These are phyloP conservation scores for Berberis thunbergii DNA, from an alignment of 164 flowering plant species.

Conservation along the genomic window DNA sequence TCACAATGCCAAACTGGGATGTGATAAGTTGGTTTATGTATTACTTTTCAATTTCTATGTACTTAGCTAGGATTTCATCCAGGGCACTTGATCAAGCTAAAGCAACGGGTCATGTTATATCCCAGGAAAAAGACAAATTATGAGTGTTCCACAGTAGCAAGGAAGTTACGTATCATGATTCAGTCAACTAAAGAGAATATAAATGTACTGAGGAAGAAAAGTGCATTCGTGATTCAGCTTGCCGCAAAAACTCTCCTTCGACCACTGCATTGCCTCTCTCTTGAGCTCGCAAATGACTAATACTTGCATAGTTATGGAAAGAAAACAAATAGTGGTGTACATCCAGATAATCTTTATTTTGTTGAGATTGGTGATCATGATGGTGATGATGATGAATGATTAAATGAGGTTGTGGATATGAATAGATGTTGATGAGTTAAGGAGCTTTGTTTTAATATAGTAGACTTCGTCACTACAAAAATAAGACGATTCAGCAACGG, in stretches of 20 bases:
- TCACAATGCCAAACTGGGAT: too few relatives aligned
- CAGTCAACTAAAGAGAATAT: constrained; percentile 64
- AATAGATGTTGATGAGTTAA: too few relatives aligned
- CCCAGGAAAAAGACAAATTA: constrained; percentile 69
- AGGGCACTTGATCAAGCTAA: constrained; percentile 52
- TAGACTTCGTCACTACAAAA: too few relatives aligned
- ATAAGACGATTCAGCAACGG: too few relatives aligned
- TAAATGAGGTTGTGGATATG: too few relatives aligned
- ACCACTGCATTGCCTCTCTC: constrained; percentile 82
- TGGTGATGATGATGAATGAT: too few relatives aligned
- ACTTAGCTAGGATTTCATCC: constrained; percentile 30
- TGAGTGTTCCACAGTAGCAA: constrained; percentile 55
- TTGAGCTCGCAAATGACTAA: constrained; percentile 66
- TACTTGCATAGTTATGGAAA: constrained; percentile 27
- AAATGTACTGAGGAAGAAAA: constrained; percentile 53
- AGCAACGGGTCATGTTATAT: constrained; percentile 73
- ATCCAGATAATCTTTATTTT: too few relatives aligned
- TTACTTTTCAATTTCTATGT: constrained; percentile 3
- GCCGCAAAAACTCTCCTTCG: constrained; percentile 87
- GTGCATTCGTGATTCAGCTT: constrained; percentile 76
- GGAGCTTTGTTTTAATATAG: too few relatives aligned
- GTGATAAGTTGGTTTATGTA: constrained; percentile 2
- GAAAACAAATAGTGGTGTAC: neutral
- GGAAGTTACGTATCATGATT: constrained; percentile 84
- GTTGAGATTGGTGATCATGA: too few relatives aligned